A percentile compares a stretch with the other conserved stretches of the same genome.
Evolutionary conservation across 2,329 filamentous ascomycete species (phyloP).

Genomic region (Botrytis deweyae): DNA sequence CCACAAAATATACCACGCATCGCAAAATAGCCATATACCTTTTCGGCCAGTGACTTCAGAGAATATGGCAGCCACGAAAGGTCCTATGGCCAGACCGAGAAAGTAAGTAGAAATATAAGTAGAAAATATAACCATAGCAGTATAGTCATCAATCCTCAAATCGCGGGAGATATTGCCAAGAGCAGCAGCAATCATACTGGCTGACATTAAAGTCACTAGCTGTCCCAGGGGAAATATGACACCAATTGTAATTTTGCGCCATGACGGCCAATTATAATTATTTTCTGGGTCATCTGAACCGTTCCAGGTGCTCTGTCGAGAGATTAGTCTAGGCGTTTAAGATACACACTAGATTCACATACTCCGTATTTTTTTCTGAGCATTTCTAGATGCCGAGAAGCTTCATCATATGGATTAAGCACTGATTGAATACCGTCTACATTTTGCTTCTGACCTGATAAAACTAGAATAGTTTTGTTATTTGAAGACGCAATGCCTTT

Average conservation of each 20-base stretch:
- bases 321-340: background rate
- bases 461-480: no score
- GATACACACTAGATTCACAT: background rate
- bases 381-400: background rate
- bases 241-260: background rate
- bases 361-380: background rate
- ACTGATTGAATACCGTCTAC: background rate
- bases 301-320: background rate
- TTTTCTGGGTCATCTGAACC: background rate
- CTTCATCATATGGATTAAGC: background rate
- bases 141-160: background rate
- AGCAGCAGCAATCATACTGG: background rate
- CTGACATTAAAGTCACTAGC: background rate
- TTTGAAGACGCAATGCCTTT: background rate
- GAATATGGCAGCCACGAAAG: background rate
- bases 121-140: background rate
- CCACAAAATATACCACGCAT: background rate
- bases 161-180: background rate
- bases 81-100: background rate
- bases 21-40: background rate
- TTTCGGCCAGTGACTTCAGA: background rate
- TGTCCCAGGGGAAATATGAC: background rate
- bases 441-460: background rate
- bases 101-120: background rate
- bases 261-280: background rate